Conservation (phyloP, 164 flowering plant species). For the Aristolochia contorta region DNA sequence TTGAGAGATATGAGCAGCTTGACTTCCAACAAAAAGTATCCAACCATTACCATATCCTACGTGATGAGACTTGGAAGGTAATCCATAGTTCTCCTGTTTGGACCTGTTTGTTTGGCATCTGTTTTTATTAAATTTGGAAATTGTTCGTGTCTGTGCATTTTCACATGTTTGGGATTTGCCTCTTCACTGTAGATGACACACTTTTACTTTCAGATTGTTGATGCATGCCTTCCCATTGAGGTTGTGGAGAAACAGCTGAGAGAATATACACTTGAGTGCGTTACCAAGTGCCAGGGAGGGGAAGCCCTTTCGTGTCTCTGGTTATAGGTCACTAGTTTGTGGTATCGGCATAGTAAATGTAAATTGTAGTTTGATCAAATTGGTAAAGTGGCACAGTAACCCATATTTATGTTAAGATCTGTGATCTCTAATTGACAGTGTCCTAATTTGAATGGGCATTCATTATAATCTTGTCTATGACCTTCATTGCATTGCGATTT, state of each 20-base stretch:
- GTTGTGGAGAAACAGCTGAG: slow-evolving; percentile 55
- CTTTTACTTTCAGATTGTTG: slow-evolving; percentile 41
- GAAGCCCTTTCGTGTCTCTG: slow-evolving; percentile 53
- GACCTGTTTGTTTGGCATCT: not conserved
- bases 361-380: too few relatives aligned
- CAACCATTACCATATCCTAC: slow-evolving; percentile 38
- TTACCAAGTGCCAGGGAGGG: slow-evolving; percentile 42
- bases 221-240: slow-evolving; percentile 60
- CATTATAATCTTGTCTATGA: too few relatives aligned
- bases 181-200: not conserved
- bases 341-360: too few relatives aligned
- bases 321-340: slow-evolving; percentile 15
- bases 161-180: not conserved
- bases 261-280: slow-evolving; percentile 36
- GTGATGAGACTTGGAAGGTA: slow-evolving; percentile 81
- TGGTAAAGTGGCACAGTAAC: too few relatives aligned
- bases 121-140: too few relatives aligned
- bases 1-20: slow-evolving; percentile 79
- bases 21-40: slow-evolving; percentile 77
- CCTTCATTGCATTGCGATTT: too few relatives aligned
- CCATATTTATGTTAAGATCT: too few relatives aligned
- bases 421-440: too few relatives aligned
- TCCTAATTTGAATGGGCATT: too few relatives aligned
- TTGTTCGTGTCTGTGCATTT: not conserved
- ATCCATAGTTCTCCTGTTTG: not conserved